Percentiles rank a stretch among this genome's conserved stretches.
Conservation (phyloP, 441 rosid species). For the Heliophila coronopifolia region DNA sequence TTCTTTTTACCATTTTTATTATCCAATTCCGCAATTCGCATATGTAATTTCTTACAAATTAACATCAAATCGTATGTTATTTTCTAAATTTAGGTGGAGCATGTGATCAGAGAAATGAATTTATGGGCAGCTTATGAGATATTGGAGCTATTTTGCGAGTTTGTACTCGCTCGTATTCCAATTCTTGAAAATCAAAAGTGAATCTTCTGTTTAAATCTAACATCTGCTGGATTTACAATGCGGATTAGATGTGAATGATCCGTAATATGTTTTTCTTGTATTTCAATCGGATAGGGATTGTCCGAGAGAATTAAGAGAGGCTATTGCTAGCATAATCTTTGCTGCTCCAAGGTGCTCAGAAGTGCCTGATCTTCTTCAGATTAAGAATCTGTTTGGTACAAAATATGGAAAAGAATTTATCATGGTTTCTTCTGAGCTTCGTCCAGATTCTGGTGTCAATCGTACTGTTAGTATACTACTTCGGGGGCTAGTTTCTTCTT, state of each 20-base stretch:
- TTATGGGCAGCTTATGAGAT: conserved; percentile 75
- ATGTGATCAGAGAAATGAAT: conserved; percentile 77
- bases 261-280: background rate
- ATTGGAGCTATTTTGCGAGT: conserved; percentile 79
- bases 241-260: background rate
- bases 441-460: conserved; percentile 86
- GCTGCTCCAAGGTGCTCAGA: conserved; percentile 95
- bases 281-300: conserved; percentile 56
- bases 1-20: background rate
- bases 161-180: conserved; percentile 76
- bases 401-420: conserved; percentile 75
- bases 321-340: conserved; percentile 80
- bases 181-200: conserved; percentile 74
- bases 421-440: conserved; percentile 68
- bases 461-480: conserved; percentile 61
- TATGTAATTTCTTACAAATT: background rate
- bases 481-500: background rate
- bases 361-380: conserved; percentile 73
- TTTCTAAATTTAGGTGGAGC: conserved; percentile 59
- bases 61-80: background rate
- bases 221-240: background rate
- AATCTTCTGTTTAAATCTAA: conserved; percentile 27
- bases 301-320: conserved; percentile 81
- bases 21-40: conserved; percentile 7
- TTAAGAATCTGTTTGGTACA: conserved; percentile 61